Evolutionary conservation across 140 eudicot genomes (phyloP).

Genomic region (Erigeron philadelphicus): DNA sequence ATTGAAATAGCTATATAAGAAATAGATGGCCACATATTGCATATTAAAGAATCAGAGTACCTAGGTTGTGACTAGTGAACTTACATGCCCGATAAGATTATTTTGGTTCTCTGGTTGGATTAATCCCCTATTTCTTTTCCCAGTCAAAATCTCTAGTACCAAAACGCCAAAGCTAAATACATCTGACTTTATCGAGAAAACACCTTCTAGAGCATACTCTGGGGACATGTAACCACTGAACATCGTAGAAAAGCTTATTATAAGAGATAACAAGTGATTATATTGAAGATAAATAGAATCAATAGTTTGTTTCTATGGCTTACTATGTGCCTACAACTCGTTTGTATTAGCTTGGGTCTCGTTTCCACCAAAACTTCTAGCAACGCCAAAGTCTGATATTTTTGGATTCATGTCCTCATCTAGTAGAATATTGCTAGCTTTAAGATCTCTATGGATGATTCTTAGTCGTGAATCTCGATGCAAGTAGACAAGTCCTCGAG

Average conservation of each 20-base stretch:
- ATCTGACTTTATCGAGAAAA: constrained; percentile 33
- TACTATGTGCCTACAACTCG: no score
- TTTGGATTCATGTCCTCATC: no score
- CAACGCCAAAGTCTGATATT: no score
- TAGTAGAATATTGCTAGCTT: no score
- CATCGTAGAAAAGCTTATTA: no score
- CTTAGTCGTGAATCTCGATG: constrained; percentile 36
- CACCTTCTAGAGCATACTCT: constrained; percentile 20
- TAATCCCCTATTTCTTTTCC: constrained; percentile 8
- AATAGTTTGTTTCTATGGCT: no score
- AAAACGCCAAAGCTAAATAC: constrained; percentile 37
- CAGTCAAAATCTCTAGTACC: constrained; percentile 24
- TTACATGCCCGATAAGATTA: constrained; percentile 26
- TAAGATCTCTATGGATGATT: no score
- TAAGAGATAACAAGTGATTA: no score
- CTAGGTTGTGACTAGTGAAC: neutral
- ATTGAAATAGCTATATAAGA: neutral
- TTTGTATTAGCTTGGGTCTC: no score
- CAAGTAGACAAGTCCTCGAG: constrained; percentile 37
- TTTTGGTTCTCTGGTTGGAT: constrained; percentile 7
- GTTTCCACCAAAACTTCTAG: no score
- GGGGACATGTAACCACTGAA: no score
- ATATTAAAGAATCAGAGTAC: neutral
- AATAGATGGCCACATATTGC: neutral
- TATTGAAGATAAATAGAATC: no score